Percentiles rank a stretch among this genome's conserved stretches.
phyloP scores from a whole-genome alignment of 2,329 filamentous ascomycete genomes.

The Colletotrichum lentis region DNA sequence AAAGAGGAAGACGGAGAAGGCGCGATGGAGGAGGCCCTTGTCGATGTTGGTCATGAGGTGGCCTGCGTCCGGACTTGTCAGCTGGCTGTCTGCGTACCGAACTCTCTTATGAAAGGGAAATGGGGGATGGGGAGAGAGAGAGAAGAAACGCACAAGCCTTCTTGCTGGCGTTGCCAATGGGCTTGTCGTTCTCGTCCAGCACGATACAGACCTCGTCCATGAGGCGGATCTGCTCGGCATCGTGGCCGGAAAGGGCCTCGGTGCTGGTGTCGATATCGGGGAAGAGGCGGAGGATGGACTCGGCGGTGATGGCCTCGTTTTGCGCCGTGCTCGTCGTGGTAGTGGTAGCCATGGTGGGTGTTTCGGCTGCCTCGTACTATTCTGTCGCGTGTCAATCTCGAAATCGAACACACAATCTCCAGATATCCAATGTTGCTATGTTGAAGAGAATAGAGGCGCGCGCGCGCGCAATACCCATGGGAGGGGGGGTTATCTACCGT shows the following conservation, averaged over 20 bases:
- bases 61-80: conserved; percentile 66
- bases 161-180: conserved; percentile 97
- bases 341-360: conserved; percentile 45
- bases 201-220: conserved; percentile 99
- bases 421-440: neutral
- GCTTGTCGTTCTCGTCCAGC: conserved; percentile 86
- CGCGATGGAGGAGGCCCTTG: conserved; percentile 92
- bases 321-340: conserved; percentile 55
- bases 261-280: conserved; percentile 79
- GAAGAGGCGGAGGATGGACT: conserved; percentile 87
- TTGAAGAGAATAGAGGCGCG: neutral
- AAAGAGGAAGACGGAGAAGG: conserved; percentile 98
- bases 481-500: neutral
- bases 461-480: neutral
- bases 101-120: neutral
- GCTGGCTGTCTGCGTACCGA: conserved; percentile 31
- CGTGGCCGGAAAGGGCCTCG: conserved; percentile 85
- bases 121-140: neutral
- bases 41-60: conserved; percentile 99
- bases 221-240: conserved; percentile 95
- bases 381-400: neutral
- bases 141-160: conserved; percentile 78
- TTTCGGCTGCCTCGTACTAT: neutral
- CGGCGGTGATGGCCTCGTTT: conserved; percentile 76
- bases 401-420: no score